A percentile compares a stretch with the other conserved stretches of the same genome.
phyloP scores from a whole-genome alignment of 176 grass and related monocot species.

The Oryza meyeriana region DNA sequence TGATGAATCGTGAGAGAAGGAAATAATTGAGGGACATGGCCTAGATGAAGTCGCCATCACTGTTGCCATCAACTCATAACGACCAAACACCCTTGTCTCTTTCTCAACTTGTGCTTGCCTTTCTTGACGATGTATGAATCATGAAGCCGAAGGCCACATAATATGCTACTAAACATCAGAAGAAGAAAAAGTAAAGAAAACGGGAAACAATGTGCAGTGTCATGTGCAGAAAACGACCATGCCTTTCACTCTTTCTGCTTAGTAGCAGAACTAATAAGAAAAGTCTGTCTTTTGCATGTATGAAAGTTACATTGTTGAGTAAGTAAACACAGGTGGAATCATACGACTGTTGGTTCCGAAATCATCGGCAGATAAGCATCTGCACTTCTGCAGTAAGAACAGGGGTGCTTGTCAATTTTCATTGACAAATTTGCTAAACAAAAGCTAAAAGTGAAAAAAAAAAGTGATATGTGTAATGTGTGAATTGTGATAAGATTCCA shows the following conservation, averaged over 20 bases:
- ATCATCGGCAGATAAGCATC: conserved; percentile 27
- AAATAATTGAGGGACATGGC: conserved; percentile 24
- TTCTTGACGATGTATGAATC: conserved; percentile 21
- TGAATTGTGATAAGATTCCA: not conserved
- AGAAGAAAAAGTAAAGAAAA: not conserved
- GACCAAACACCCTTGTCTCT: conserved; percentile 36
- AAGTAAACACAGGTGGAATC: not conserved
- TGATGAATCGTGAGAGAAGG: not conserved
- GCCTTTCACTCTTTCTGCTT: not conserved
- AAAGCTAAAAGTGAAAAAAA: not conserved
- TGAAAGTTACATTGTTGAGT: not conserved
- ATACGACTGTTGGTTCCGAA: conserved; percentile 10
- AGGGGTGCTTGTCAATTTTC: not conserved
- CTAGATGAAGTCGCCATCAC: conserved; percentile 17
- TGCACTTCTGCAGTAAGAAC: not conserved
- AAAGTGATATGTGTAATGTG: not conserved
- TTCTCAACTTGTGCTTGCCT: conserved; percentile 30
- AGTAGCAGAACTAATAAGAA: not conserved
- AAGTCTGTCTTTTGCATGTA: not conserved
- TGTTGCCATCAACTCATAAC: conserved; percentile 26
- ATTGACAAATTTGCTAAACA: not conserved
- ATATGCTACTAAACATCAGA: not conserved
- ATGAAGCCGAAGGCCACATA: conserved; percentile 14
- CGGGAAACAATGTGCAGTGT: not conserved
- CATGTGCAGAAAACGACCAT: not conserved